Evolutionary conservation across 768 basidiomycete genomes (phyloP).

Genomic region (Tulasnella sp.): DNA sequence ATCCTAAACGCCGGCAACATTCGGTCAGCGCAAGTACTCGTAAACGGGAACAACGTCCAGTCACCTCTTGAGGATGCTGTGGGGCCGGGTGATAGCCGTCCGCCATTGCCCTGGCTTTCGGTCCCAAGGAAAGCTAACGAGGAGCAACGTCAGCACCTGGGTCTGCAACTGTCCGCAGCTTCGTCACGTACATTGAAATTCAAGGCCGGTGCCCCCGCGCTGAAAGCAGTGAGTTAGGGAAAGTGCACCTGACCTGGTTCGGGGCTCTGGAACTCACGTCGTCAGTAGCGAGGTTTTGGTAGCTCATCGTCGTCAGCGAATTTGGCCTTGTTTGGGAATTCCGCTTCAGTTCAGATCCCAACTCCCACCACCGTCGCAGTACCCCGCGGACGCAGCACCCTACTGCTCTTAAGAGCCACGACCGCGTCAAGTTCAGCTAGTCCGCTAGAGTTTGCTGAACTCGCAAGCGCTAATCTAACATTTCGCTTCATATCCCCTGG

Average conservation of each 20-base stretch:
- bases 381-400: not conserved
- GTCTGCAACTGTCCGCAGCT: slow-evolving; percentile 27
- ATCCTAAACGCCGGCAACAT: slow-evolving; percentile 40
- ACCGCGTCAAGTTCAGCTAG: not conserved
- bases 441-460: not conserved
- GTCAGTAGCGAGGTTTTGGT: slow-evolving; percentile 15
- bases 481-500: not conserved
- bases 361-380: not conserved
- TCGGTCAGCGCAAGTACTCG: slow-evolving; percentile 32
- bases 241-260: not conserved
- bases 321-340: not conserved
- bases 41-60: slow-evolving; percentile 34
- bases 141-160: slow-evolving; percentile 23
- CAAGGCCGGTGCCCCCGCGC: slow-evolving; percentile 41
- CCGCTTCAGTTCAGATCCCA: not conserved
- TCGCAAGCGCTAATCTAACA: not conserved
- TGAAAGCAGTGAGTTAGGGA: not conserved
- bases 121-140: slow-evolving; percentile 19
- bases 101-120: slow-evolving; percentile 17
- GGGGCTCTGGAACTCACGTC: slow-evolving; percentile 1
- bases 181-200: slow-evolving; percentile 60
- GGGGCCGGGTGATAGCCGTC: slow-evolving; percentile 37
- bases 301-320: slow-evolving; percentile 10
- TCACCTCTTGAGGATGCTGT: slow-evolving; percentile 7
- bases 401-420: not conserved